These are phyloP conservation scores for Amaranthus tricolor DNA, from an alignment of 179 eudicot species.

Conservation along the genomic window DNA sequence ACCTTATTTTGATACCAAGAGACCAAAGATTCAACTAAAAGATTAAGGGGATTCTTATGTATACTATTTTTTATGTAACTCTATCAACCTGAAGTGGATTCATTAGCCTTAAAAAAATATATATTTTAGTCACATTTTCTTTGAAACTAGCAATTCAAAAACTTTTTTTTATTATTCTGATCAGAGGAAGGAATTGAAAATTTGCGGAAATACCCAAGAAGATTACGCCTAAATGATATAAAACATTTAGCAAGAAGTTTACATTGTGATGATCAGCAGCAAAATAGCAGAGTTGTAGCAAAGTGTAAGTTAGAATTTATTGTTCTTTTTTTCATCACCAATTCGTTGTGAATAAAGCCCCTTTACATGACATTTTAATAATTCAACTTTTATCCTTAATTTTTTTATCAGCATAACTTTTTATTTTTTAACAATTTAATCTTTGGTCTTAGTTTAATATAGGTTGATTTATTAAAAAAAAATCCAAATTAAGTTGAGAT, in stretches of 20 bases:
- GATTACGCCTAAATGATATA: slow-evolving; percentile 35
- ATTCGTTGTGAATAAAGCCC: too few species aligned
- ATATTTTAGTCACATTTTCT: not conserved
- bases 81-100: too few species aligned
- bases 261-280: slow-evolving; percentile 18
- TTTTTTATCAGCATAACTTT: too few species aligned
- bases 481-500: too few species aligned
- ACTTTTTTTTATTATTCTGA: not conserved
- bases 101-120: too few species aligned
- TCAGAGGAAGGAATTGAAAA: slow-evolving; percentile 14
- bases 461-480: too few species aligned
- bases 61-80: too few species aligned
- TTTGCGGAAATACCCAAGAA: slow-evolving; percentile 8
- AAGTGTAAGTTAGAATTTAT: slow-evolving; percentile 25
- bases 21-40: too few species aligned
- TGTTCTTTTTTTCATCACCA: not conserved
- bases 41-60: too few species aligned
- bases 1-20: too few species aligned
- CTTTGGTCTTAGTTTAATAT: too few species aligned
- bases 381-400: not conserved
- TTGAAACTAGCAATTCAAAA: not conserved
- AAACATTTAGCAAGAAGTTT: slow-evolving; percentile 50
- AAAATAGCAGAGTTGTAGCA: slow-evolving; percentile 9
- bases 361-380: not conserved
- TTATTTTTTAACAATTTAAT: too few species aligned